Base-by-base conservation (phyloP, 495 filamentous ascomycete species). In the Neurospora sp. region DNA sequence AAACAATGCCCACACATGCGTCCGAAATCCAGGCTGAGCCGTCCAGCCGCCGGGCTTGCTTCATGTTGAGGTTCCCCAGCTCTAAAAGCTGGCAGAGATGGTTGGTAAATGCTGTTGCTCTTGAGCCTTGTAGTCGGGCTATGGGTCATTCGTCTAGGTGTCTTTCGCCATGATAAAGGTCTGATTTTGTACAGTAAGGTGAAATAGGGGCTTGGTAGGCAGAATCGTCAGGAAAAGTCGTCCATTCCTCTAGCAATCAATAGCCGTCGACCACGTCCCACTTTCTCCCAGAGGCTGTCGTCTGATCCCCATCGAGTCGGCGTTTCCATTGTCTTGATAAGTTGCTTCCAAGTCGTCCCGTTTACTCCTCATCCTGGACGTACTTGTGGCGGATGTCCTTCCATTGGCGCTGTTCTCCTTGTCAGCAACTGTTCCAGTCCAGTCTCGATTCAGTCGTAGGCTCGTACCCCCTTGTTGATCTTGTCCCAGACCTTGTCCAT, bases 311-410 rank as follows among this genome's bases (percentile, higher is more conserved):
- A 65, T 35, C 27, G 53, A 65, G 10, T 65, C 53, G 53, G 14
- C 27, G 27, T 65, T 37, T 65, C 53, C 27, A 37, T 37, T 35
- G 12, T 35, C 53, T 65, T 18, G 31, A 35, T 8, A 31, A 6
- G 53, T 65, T 65, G 12, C 53, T 65, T 27, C 22, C 53, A 35
- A 37, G 44, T 39, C 35, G 31, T 71, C 70, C n/a, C 27, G 7
- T 18, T 65, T 82, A 80, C 40, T 81, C 79, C 61, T 77, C 80
- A 39, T 87, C 86, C 78, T 91, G 80, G 75, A 94, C 82, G 81
- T 98, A 99, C 79, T 88, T 90, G 80, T 89, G 83, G 81, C 96
- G 94, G 85, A 99, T 98, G 82, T 98, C 96, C 88, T 98, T 98
- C 96, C 96, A 99, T 95, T 98, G 96, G 76, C 96, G 93, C 93